Base-by-base conservation (phyloP, 2,329 filamentous ascomycete genomes). In the Cyphellophora europaea region DNA sequence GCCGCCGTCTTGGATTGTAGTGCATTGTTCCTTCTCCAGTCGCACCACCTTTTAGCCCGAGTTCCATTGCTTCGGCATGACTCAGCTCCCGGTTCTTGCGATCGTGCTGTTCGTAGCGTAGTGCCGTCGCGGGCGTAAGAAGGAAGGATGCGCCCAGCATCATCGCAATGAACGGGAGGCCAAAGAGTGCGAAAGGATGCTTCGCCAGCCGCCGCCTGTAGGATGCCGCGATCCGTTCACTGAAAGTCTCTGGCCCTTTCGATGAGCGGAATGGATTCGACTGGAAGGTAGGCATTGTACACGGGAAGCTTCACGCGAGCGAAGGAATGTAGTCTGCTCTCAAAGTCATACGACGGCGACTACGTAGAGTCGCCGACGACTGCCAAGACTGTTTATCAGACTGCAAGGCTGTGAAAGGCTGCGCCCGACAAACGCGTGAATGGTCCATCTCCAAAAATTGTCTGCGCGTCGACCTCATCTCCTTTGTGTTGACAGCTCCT, bases 81-180 rank as follows among this genome's bases (percentile, higher is more conserved):
- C 75, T 82, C 63, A 96, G 61, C 62, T 88, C 82, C 52, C 82
- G 74, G 40, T 95, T 85, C 63, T 85, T 89, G 44, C 86, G 77
- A 57, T 98, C 91, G 54, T 95, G 79, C 43, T 83, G 77, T 64
- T 98, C 91, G 62, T 96, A 98, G 39, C 93, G 76, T 32, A 98
- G 69, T 11, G 93, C 91, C 14, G 93, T 89, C 4, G 89, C 91
- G 1, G 89, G 91, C 0, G 91, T 96, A 32, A 98, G 72, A 50
- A 93, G 82, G 60, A 98, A 98, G 3, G 85, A 93, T 1, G 87
- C 89, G 2, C 81, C 85, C 16, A 98, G 76, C 54, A 98, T 94
- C 39, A 93, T 79, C 37, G 75, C 66, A 47, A 98, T 74, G 60
- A 98, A 98, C 1, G 91, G 93, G 3, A 98, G 71, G 2, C 93